Evolutionary conservation across 148 eudicot species (phyloP), one percentile per base, ranked within the genome.

Genomic region (Rhododendron kiyosumense): DNA sequence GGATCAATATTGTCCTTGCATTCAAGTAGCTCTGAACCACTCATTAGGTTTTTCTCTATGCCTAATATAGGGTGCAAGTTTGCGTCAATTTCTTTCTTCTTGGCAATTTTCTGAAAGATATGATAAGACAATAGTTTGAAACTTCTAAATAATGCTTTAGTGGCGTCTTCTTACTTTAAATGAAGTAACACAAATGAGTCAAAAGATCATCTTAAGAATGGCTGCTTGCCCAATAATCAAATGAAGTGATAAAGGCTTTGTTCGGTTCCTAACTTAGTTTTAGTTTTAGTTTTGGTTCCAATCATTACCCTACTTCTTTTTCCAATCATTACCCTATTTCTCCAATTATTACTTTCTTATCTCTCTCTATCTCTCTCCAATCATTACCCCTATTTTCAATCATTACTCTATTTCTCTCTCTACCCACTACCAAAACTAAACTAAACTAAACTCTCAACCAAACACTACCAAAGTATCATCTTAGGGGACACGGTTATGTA

Each of bases 1-100:
- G 99, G 98, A 84, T 95, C 99, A 30, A 87, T 96, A 89, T 90
- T 96, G 86, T 93, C 98, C 11, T 76, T 95, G 87, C 97, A 96
- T 85, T 51, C 90, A 74, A 85, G 87, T 71, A 83, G 84, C 88
- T 85, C 88, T 46, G 87, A 78, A 65, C 45, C 83, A 12, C 84
- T 86, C 43, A 48, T 52, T 75, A 88, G 92, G 93, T 92, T 59
- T 78, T 65, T 7, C 84, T 87, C 75, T 61, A 4, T 43, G n/a
- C 71, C 69, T 9, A 36, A 22, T 14, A 83, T 85, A 14, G 7
- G 45, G 17, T 57, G 30, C 32, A 4, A 3, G 30, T 76, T 77
- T 41, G 38, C 26, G 28, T 34, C 2, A 1, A 51, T 81, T 52
- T 81, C 24, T 81, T 52, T 81, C 26, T 81, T 81, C 6, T 18